Base-by-base conservation (phyloP, 129 eudicot genomes). In the Gnaphalium uliginosum region DNA sequence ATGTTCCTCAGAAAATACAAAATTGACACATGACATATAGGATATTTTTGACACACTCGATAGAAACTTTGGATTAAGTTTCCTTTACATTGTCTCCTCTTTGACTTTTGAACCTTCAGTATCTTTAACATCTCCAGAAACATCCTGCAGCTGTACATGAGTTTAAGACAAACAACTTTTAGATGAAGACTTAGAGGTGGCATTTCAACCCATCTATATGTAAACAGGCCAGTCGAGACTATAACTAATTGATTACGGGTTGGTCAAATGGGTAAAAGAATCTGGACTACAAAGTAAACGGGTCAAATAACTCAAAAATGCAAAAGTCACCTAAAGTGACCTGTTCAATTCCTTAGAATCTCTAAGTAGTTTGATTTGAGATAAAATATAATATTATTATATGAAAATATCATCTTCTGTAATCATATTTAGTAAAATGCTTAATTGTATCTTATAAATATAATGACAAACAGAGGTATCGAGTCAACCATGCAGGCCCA, bases 91-190 rank as follows among this genome's bases (percentile, higher is more conserved):
- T 17, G 56, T 66, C 39, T 79, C 74, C n/a, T 22, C 78, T 61
- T 84, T 85, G 11, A 72, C 86, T 30, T 79, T 80, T 7, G 79
- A 63, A 33, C 3, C 86, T 75, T 80, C 85, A 6, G 69, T 43
- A 39, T 54, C 88, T 67, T 75, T 79, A 29, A 62, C 70, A 46
- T 82, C 92, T 70, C 76, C 89, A 6, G 84, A 66, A 73, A 62
- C 83, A 80, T 90, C 96, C 79, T 90, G 93, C 81, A 93, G 76
- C 96, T 93, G 77, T 58, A 65, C 75, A 68, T 66, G 18, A 54
- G 30, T 53, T 82, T 3, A 48, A 77, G 72, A 66, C 51, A 21
- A 66, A 17, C 24, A 66, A 35, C 4, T 17, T 63, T 35, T 19
- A 18, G 51, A 43, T 5, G 33, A 43, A 74, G 4, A 48, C 10